Evolutionary conservation across 176 grass and related monocot genomes (phyloP).

Genomic region (Metroxylon sagu): DNA sequence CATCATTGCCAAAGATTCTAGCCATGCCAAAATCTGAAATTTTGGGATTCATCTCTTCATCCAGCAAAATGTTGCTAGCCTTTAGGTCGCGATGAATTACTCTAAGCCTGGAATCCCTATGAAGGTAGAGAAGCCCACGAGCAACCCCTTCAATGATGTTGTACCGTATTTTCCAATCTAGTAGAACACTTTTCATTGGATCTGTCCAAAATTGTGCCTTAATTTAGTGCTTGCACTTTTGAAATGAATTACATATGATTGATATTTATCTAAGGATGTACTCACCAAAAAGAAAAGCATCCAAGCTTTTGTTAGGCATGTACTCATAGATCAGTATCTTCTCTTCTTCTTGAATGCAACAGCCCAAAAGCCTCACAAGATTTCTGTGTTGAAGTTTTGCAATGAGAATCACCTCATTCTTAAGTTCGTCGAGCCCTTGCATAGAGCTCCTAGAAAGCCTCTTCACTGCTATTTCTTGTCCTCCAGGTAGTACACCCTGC

Average conservation of each 20-base stretch:
- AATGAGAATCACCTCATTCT: slow-evolving; percentile 13
- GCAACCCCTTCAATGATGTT: slow-evolving; percentile 12
- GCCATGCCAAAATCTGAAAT: slow-evolving; percentile 19
- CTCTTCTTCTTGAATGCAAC: slow-evolving; percentile 14
- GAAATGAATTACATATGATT: not conserved
- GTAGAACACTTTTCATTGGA: not conserved
- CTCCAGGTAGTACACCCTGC: not conserved
- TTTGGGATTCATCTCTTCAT: slow-evolving; percentile 14
- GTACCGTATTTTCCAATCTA: slow-evolving; percentile 6
- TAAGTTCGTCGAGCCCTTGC: slow-evolving; percentile 10
- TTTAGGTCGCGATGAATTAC: slow-evolving; percentile 23
- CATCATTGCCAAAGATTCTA: slow-evolving; percentile 12
- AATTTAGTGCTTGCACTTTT: not conserved
- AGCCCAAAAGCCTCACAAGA: slow-evolving; percentile 12
- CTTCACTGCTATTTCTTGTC: slow-evolving; percentile 13
- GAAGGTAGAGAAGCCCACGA: slow-evolving; percentile 10
- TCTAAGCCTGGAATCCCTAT: slow-evolving; percentile 14
- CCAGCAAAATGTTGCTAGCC: slow-evolving; percentile 13
- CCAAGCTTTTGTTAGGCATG: slow-evolving; percentile 19
- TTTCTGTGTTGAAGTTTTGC: slow-evolving; percentile 13
- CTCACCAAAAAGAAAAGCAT: slow-evolving; percentile 15
- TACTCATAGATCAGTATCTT: slow-evolving; percentile 20
- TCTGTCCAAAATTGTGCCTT: not conserved
- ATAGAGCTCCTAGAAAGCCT: slow-evolving; percentile 11
- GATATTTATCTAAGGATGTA: not conserved